Base-by-base conservation (phyloP, 1,284 basidiomycete species). In the Ganoderma resinaceum region DNA sequence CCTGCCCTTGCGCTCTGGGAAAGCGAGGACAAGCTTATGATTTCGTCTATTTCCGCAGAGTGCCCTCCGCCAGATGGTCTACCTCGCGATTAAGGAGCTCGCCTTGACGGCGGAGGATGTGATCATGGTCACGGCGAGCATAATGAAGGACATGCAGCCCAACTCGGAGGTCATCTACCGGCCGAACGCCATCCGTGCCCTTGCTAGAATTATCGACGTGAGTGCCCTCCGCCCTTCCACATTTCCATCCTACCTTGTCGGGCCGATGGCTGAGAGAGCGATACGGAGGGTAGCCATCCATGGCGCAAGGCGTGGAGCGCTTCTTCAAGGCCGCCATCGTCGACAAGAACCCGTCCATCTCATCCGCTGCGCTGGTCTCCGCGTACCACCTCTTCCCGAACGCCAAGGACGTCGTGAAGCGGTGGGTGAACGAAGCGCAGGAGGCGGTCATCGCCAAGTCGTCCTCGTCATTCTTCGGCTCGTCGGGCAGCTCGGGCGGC, bases 111-210 rank as follows among this genome's bases (percentile, higher is more conserved):
- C 98, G 23, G 96, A 99, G 82, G 98, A 99, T 85, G 95, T 99
- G 46, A 98, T 99, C 78, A 99, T 99, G 96, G 97, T 99, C 75
- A 99, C 98, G 7, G 96, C 95, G 78, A 98, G 96, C 78, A 99
- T 99, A 82, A 99, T 99, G 97, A 99, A 99, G 86, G 97, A 99
- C 79, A 99, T 99, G 95, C 97, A 99, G 79, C 95, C 97, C 63
- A 99, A 99, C 80, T 93, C 96, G 63, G 98, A 99, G 80, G 97
- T 99, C 77, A 96, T 99, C 74, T 99, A 99, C 83, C 89, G 98
- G 68, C 95, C 98, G 49, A 99, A 99, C 80, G 95, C 98, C 38
- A 99, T 99, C 74, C 91, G 98, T 75, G 96, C 97, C 5, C 87
- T 99, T 20, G 97, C 96, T 81, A 89, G 96, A 68, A 97, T 99